These are phyloP conservation scores for Parmelia sp. DNA, from an alignment of 495 filamentous ascomycete species.

Conservation along the genomic window DNA sequence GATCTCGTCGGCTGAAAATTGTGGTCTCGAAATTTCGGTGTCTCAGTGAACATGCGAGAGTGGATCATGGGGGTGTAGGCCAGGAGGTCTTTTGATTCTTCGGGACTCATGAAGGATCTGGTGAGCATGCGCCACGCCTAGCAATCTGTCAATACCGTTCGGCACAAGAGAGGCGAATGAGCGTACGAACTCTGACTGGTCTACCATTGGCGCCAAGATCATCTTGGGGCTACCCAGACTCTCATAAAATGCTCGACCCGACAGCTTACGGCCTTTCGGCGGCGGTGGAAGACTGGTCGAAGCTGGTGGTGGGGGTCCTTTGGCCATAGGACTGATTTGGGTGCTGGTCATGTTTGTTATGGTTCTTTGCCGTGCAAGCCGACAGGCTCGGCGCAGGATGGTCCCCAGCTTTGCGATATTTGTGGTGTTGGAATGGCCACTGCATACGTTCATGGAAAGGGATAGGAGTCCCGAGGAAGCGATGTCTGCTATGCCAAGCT, in stretches of 20 bases:
- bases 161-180: background rate
- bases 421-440: background rate
- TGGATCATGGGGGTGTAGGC: constrained; percentile 96
- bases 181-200: constrained; percentile 92
- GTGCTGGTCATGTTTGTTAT: background rate
- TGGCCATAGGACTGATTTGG: background rate
- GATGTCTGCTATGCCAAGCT: no score
- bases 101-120: constrained; percentile 73
- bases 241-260: constrained; percentile 85
- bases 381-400: background rate
- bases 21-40: constrained; percentile 63
- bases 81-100: constrained; percentile 53
- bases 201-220: constrained; percentile 95
- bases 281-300: background rate
- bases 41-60: constrained; percentile 72
- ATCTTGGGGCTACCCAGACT: constrained; percentile 86
- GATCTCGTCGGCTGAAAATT: constrained; percentile 67
- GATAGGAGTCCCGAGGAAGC: no score
- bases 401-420: background rate
- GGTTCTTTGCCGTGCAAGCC: background rate
- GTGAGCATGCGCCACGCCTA: constrained; percentile 95
- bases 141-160: constrained; percentile 23
- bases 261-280: constrained; percentile 48
- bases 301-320: background rate
- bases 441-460: background rate